phyloP scores from a whole-genome alignment of 768 basidiomycete genomes.

The Lactarius akahatsu region DNA sequence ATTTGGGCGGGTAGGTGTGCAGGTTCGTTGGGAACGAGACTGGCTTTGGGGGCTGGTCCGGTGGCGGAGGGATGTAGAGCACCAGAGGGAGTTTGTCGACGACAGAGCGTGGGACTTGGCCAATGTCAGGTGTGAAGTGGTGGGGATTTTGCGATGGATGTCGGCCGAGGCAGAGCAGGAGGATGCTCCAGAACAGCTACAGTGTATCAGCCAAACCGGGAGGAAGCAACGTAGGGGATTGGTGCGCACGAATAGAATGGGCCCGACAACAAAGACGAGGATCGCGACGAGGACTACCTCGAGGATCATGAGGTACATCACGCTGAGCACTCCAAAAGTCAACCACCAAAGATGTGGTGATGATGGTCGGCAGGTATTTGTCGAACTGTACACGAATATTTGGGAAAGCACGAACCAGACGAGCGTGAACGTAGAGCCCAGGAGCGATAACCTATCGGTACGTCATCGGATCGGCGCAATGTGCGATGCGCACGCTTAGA shows the following conservation, averaged over 20 bases:
- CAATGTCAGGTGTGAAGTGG: conserved; percentile 75
- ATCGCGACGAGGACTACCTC: conserved; percentile 75
- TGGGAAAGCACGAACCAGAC: conserved; percentile 84
- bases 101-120: conserved; percentile 64
- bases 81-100: conserved; percentile 83
- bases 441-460: conserved; percentile 52
- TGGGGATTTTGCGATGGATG: conserved; percentile 75
- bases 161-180: conserved; percentile 75
- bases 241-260: conserved; percentile 68
- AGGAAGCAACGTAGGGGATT: background rate
- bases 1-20: conserved; percentile 64
- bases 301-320: conserved; percentile 71
- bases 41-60: conserved; percentile 38
- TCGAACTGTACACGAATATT: conserved; percentile 73
- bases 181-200: conserved; percentile 74
- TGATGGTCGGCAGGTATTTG: conserved; percentile 66
- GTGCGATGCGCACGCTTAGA: background rate
- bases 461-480: background rate
- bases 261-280: conserved; percentile 75
- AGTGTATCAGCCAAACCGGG: conserved; percentile 6
- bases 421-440: conserved; percentile 69
- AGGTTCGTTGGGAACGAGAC: conserved; percentile 30
- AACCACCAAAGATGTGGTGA: conserved; percentile 89
- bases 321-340: conserved; percentile 73
- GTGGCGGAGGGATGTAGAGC: conserved; percentile 81